phyloP scores from a whole-genome alignment of 2,329 filamentous ascomycete species.

The Ilyonectria mors-panacis region DNA sequence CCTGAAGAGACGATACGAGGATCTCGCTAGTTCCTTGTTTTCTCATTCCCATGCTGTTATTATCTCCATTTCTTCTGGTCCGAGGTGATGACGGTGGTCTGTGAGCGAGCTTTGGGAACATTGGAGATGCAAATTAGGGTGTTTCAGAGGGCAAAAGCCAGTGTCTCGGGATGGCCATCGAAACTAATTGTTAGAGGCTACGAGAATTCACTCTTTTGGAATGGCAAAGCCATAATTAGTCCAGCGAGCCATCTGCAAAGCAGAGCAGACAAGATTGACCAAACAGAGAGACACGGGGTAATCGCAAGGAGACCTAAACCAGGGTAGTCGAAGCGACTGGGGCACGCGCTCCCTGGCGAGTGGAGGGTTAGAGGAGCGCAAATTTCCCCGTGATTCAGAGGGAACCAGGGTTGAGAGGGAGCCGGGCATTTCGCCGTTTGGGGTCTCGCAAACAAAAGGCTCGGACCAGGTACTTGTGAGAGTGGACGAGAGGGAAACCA shows the following conservation, averaged over 20 bases:
- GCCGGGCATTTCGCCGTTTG: conserved; percentile 34
- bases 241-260: conserved; percentile 3
- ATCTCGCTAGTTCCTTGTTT: conserved; percentile 1
- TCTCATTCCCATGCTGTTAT: conserved; percentile 13
- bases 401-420: conserved; percentile 12
- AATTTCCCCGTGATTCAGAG: conserved; percentile 31
- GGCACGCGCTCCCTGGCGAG: conserved; percentile 3
- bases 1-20: conserved; percentile 7
- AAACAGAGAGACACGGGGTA: conserved; percentile 9
- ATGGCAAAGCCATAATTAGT: not conserved
- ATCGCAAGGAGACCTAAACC: conserved; percentile 2
- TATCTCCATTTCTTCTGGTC: conserved; percentile 5
- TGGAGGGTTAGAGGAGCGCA: conserved; percentile 16
- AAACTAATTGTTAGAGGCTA: not conserved
- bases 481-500: conserved; percentile 2
- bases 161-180: conserved; percentile 22
- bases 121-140: conserved; percentile 39
- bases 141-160: conserved; percentile 40
- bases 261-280: conserved; percentile 8
- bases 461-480: conserved; percentile 1
- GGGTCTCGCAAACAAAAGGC: conserved; percentile 25
- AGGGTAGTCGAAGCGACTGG: conserved; percentile 4
- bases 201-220: not conserved
- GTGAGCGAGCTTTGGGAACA: conserved; percentile 17
- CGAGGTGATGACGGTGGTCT: conserved; percentile 16